Evolutionary conservation across 805 yeast species (phyloP), one percentile per base, ranked within the genome.

Genomic region (Wickerhamiella azymoides): DNA sequence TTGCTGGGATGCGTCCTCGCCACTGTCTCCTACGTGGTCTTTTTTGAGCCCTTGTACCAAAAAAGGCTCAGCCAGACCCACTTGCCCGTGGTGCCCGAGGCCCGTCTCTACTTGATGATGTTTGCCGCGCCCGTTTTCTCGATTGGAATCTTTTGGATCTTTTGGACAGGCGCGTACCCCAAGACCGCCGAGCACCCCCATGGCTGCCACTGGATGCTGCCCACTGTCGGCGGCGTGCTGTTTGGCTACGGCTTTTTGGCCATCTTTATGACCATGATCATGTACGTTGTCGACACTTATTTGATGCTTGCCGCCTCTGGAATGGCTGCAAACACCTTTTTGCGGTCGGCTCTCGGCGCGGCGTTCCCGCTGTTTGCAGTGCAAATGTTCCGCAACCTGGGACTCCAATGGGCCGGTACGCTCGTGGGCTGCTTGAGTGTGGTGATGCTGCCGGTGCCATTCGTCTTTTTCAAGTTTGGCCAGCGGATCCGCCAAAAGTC

Each of bases 141-240:
- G 28, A 66, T 77, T 47, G 96, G 95, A 46, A 67, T 86, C 50
- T 70, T 86, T 56, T 84, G 94, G 94, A 69, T 86, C 59, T 76
- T 84, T 49, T 86, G 96, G 95, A 69, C 88, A 8, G 95, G 94
- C 58, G 73, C 76, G 51, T 86, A 78, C 62, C 79, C 74, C 41
- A 62, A 78, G 19, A 62, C 63, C 36, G 74, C 84, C 33, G 62
- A 78, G 30, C 62, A 63, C 39, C 75, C 85, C 35, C 94, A 80
- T 58, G 75, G 85, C 37, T 41, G 44, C 24, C 94, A 80, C 58
- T 86, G 89, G 89, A 79, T 77, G 55, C 83, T 74, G n/a, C 92
- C 93, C 36, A 72, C 81, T 2, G 63, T 75, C 25, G 76, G 83
- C 25, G 80, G 84, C 51, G 49, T 73, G 3, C 70, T 79, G 56